A percentile compares a stretch with the other conserved stretches of the same genome.
These are phyloP conservation scores for Berkeleyomyces basicola DNA, from an alignment of 2,329 filamentous ascomycete genomes.

Conservation along the genomic window DNA sequence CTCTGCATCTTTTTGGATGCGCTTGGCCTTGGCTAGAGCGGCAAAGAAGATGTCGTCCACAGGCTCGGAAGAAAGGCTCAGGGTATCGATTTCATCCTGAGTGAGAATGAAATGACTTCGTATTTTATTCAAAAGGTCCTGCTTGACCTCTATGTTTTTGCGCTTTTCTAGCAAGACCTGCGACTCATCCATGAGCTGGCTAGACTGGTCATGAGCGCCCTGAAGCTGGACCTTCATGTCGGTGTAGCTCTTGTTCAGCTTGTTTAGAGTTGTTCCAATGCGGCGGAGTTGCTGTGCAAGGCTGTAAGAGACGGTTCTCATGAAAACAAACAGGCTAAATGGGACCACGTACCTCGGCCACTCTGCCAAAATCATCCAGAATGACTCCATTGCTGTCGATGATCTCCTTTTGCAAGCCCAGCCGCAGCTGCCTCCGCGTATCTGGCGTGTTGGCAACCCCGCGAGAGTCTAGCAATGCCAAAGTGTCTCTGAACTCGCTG, in stretches of 20 bases:
- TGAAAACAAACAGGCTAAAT: not conserved
- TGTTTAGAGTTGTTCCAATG: slow-evolving; percentile 63
- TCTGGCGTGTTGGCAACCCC: slow-evolving; percentile 58
- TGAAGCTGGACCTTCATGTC: slow-evolving; percentile 65
- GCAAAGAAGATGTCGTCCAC: slow-evolving; percentile 76
- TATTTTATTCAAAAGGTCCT: slow-evolving; percentile 61
- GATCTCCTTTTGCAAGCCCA: slow-evolving; percentile 80
- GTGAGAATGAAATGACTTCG: slow-evolving; percentile 69
- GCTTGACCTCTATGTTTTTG: slow-evolving; percentile 60
- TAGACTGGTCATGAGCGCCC: slow-evolving; percentile 58
- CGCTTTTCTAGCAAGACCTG: slow-evolving; percentile 55
- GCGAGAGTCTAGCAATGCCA: slow-evolving; percentile 60
- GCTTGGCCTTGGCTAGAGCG: slow-evolving; percentile 62
- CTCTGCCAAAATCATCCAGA: slow-evolving; percentile 70
- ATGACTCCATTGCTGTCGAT: slow-evolving; percentile 85
- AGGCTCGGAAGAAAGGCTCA: slow-evolving; percentile 66
- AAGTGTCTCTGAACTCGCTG: slow-evolving; percentile 72
- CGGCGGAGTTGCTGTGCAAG: slow-evolving; percentile 58
- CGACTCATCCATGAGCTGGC: slow-evolving; percentile 61
- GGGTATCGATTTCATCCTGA: slow-evolving; percentile 56
- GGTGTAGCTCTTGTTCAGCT: slow-evolving; percentile 61
- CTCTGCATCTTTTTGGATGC: slow-evolving; percentile 76
- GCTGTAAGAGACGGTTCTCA: not conserved
- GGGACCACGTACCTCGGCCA: slow-evolving; percentile 55
- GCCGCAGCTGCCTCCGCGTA: slow-evolving; percentile 58